Base-by-base conservation (phyloP, 2,329 filamentous ascomycete species). In the Phyllosticta citribraziliensis region DNA sequence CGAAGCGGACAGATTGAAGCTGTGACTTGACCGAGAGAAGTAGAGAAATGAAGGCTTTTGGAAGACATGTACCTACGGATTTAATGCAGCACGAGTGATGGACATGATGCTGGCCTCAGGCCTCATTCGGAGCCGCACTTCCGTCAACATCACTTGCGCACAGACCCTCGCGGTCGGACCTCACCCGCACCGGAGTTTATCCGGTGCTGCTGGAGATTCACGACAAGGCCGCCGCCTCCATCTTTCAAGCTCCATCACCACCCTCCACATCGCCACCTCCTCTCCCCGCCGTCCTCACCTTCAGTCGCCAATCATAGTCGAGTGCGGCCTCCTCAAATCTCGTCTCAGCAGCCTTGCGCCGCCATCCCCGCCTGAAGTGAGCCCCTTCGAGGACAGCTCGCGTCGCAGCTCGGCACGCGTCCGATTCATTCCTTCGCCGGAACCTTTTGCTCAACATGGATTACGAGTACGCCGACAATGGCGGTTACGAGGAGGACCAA, bases 381-480 rank as follows among this genome's bases (percentile, higher is more conserved):
- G 40, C 14, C 5, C 8, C 40, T 47, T 8, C 17, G 40, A 47
- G 40, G 14, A 47, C 40, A 47, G 40, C 40, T 47, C 40, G 40
- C 40, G 40, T 47, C 40, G 17, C 40, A 47, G 40, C 4, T n/a
- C 40, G 40, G 40, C 40, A 47, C 40, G 40, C 40, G 40, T 47
- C 40, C 40, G 17, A 5, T n/a, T 47, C 40, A 47, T 55, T 33
- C 20, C 19, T 55, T 35, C 54, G 54, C 54, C n/a, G 22, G 24
- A 20, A 19, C 24, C 19, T 55, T 27, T 19, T 55, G 55, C 20
- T 17, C 60, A 58, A 33, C n/a, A 62, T 62, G 60, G 78, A 81
- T 69, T 81, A 84, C 66, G 83, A 83, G 65, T 84, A 85, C 65
- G 88, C 88, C 68, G 68, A 70, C 60, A 69, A 73, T 17, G 84